A percentile compares a stretch with the other conserved stretches of the same genome.
Evolutionary conservation across 2,329 filamentous ascomycete genomes (phyloP).

Genomic region (Sporothrix pseudoabietina): DNA sequence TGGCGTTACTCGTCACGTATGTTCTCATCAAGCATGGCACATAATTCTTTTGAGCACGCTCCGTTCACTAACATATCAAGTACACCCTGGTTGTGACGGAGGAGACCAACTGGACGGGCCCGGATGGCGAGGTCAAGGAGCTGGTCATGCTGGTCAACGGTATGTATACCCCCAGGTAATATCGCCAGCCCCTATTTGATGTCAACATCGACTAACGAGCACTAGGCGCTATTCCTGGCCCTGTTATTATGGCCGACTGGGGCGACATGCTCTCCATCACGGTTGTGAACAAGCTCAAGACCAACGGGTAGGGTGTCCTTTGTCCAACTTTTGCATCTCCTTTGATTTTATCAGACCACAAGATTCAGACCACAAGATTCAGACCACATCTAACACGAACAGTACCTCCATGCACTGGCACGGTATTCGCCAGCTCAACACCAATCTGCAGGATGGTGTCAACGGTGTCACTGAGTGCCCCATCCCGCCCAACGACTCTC

Average conservation of each 20-base stretch:
- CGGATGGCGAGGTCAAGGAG: slow-evolving; percentile 33
- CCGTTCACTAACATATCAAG: slow-evolving; percentile 20
- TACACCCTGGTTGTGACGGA: slow-evolving; percentile 33
- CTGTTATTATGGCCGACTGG: slow-evolving; percentile 34
- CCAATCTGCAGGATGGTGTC: slow-evolving; percentile 42
- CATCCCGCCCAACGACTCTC: slow-evolving; percentile 50
- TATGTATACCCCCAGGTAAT: background rate
- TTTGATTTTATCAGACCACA: background rate
- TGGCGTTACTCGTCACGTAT: slow-evolving; percentile 29
- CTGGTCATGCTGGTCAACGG: slow-evolving; percentile 35
- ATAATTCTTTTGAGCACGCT: background rate
- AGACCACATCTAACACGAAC: slow-evolving; percentile 29
- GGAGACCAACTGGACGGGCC: slow-evolving; percentile 32
- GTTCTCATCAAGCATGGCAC: background rate
- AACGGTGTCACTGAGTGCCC: slow-evolving; percentile 54
- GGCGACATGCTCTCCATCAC: slow-evolving; percentile 34
- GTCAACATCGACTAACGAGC: background rate
- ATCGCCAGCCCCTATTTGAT: background rate
- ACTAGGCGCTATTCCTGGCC: slow-evolving; percentile 31
- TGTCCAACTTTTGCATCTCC: background rate
- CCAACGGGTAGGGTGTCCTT: slow-evolving; percentile 33
- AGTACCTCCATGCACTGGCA: slow-evolving; percentile 45
- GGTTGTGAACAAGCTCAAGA: slow-evolving; percentile 34
- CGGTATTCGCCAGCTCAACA: slow-evolving; percentile 41
- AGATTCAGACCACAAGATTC: background rate